Evolutionary conservation across 192 early-diverging fungal species (phyloP).

Genomic region (Coemansia sp.): DNA sequence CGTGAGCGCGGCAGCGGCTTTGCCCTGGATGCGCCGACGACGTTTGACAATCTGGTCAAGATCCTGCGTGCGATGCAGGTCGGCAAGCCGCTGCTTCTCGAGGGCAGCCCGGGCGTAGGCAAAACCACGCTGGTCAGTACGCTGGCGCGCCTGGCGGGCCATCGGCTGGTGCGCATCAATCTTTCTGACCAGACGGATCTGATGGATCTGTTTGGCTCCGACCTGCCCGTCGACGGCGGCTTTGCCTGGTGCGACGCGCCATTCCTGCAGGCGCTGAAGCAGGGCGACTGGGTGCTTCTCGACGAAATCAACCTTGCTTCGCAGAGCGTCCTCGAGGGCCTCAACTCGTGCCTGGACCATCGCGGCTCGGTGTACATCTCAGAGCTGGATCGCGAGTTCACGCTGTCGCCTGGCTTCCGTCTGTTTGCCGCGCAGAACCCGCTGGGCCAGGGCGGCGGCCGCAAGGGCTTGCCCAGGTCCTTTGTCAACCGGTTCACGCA

Average conservation of each 20-base stretch:
- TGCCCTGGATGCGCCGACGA: conserved; percentile 87
- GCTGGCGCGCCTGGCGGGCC: conserved; percentile 76
- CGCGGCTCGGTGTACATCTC: conserved; percentile 93
- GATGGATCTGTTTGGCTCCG: conserved; percentile 97
- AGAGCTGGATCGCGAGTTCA: conserved; percentile 87
- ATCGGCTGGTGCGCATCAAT: conserved; percentile 90
- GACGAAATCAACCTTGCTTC: conserved; percentile 99
- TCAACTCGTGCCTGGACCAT: conserved; percentile 98
- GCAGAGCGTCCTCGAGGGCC: conserved; percentile 96
- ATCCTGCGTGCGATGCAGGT: conserved; percentile 89
- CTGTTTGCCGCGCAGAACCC: conserved; percentile 99
- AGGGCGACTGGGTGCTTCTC: conserved; percentile 93
- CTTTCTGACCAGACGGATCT: conserved; percentile 97
- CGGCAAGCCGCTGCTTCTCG: conserved; percentile 86
- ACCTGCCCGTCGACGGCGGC: conserved; percentile 83
- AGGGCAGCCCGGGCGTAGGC: conserved; percentile 97
- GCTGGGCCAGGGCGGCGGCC: conserved; percentile 92
- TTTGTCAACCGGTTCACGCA: conserved; percentile 97
- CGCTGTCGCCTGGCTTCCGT: conserved; percentile 74
- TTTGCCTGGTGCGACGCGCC: conserved; percentile 99
- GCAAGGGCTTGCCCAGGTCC: conserved; percentile 95
- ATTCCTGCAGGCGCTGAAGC: conserved; percentile 93
- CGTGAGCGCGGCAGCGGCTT: conserved; percentile 56
- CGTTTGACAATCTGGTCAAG: conserved; percentile 77
- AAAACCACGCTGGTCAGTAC: conserved; percentile 89